Evolutionary conservation across 1,284 basidiomycete genomes (phyloP).

Genomic region (Austropuccinia psidii): DNA sequence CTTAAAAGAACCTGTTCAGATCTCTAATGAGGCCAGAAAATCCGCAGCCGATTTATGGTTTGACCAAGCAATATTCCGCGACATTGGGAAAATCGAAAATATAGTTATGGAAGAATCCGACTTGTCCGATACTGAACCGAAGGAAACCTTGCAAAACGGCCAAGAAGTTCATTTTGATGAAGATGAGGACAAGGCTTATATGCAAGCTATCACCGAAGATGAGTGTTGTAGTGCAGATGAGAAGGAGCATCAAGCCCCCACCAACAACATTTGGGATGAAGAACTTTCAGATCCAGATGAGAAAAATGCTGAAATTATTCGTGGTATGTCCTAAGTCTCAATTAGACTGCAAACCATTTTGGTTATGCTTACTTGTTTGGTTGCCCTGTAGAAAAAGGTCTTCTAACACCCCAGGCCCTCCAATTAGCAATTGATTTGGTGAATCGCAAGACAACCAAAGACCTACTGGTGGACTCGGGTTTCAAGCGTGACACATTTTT

Average conservation of each 20-base stretch:
- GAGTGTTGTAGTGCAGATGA: slow-evolving; percentile 46
- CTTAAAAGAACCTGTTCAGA: slow-evolving; percentile 41
- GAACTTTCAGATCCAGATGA: slow-evolving; percentile 39
- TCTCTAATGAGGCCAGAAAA: slow-evolving; percentile 41
- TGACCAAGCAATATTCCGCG: slow-evolving; percentile 83
- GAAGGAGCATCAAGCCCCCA: slow-evolving; percentile 35
- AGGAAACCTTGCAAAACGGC: slow-evolving; percentile 48
- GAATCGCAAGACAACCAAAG: slow-evolving; percentile 81
- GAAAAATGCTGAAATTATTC: slow-evolving; percentile 53
- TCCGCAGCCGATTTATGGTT: slow-evolving; percentile 74
- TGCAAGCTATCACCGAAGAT: slow-evolving; percentile 47
- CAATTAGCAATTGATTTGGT: slow-evolving; percentile 86
- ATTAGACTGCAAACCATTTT: neutral
- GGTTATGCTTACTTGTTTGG: neutral
- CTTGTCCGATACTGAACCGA: slow-evolving; percentile 50
- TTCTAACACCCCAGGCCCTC: slow-evolving; percentile 83
- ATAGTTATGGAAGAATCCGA: slow-evolving; percentile 52
- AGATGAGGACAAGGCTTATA: slow-evolving; percentile 41
- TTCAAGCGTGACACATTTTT: slow-evolving; percentile 83
- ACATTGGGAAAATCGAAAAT: slow-evolving; percentile 56
- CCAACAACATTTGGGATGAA: slow-evolving; percentile 17
- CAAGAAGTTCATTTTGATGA: slow-evolving; percentile 47
- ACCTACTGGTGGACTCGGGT: slow-evolving; percentile 84
- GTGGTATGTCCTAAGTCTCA: slow-evolving; percentile 54
- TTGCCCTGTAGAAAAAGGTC: slow-evolving; percentile 61